phyloP scores from a whole-genome alignment of 495 filamentous ascomycete genomes.

The Aspergillus heteromorphus region DNA sequence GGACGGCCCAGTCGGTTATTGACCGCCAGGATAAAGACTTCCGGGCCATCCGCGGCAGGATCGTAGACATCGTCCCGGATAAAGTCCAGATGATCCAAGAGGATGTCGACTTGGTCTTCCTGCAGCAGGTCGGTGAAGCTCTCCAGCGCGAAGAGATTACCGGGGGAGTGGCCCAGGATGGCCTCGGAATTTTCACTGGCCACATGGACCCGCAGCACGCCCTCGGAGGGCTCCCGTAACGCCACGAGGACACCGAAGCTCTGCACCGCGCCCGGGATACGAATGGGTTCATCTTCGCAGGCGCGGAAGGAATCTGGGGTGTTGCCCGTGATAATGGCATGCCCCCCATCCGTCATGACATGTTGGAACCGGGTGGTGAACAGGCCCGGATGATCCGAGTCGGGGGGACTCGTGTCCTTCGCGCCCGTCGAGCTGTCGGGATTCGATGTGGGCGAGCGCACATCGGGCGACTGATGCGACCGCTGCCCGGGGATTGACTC shows the following conservation, averaged over 20 bases:
- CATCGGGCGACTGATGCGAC: not conserved
- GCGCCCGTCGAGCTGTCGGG: not conserved
- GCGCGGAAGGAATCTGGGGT: slow-evolving; percentile 61
- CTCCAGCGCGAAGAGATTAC: slow-evolving; percentile 66
- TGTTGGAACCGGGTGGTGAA: slow-evolving; percentile 77
- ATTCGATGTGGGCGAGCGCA: slow-evolving; percentile 2
- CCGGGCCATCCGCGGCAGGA: slow-evolving; percentile 68
- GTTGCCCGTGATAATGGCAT: slow-evolving; percentile 79
- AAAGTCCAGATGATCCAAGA: slow-evolving; percentile 85
- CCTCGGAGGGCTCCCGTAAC: slow-evolving; percentile 64
- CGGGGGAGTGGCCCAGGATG: slow-evolving; percentile 75
- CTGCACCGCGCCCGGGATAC: slow-evolving; percentile 87
- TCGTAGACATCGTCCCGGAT: slow-evolving; percentile 69
- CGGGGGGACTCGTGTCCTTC: not conserved
- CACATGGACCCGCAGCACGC: slow-evolving; percentile 64
- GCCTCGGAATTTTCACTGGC: slow-evolving; percentile 81
- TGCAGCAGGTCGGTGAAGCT: slow-evolving; percentile 76
- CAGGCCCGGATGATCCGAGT: slow-evolving; percentile 26
- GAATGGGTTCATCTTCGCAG: slow-evolving; percentile 95
- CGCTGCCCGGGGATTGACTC: not conserved
- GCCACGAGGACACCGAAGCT: slow-evolving; percentile 76
- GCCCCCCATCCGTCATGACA: slow-evolving; percentile 69
- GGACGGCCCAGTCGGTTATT: slow-evolving; percentile 44
- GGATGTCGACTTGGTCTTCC: slow-evolving; percentile 74
- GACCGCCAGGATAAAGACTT: slow-evolving; percentile 77